A percentile compares a stretch with the other conserved stretches of the same genome.
These are phyloP conservation scores for Vigna reflexopilosa DNA, from an alignment of 306 rosid species.

Conservation along the genomic window DNA sequence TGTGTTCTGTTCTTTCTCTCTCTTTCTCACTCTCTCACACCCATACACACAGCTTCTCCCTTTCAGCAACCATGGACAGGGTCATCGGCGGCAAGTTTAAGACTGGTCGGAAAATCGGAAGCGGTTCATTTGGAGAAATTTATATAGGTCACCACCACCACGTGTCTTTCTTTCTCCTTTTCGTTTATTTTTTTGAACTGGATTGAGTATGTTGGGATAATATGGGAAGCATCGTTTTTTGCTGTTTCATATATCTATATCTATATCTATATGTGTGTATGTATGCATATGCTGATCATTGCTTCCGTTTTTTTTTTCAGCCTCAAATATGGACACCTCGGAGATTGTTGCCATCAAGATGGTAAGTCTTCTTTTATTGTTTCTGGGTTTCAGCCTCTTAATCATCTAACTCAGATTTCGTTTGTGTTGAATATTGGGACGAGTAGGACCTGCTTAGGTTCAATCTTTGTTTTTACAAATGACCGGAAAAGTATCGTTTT, in stretches of 20 bases:
- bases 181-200: not conserved
- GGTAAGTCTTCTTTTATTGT: slow-evolving; percentile 50
- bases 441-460: not conserved
- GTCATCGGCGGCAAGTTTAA: slow-evolving; percentile 67
- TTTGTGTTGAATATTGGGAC: not conserved
- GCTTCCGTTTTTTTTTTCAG: slow-evolving; percentile 53
- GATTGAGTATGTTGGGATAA: not conserved
- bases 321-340: slow-evolving; percentile 58
- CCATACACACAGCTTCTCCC: not conserved
- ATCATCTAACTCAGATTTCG: not conserved
- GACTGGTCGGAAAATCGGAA: slow-evolving; percentile 77
- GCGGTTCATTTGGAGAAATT: slow-evolving; percentile 82
- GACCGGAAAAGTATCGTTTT: not conserved
- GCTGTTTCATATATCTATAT: not conserved
- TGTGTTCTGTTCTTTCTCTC: not conserved
- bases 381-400: not conserved
- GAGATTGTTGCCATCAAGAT: slow-evolving; percentile 77
- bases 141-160: slow-evolving; percentile 50
- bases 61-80: slow-evolving; percentile 60
- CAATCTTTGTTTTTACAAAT: not conserved
- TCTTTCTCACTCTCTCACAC: not conserved
- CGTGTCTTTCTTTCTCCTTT: not conserved
- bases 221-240: not conserved
- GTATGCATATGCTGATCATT: slow-evolving; percentile 13
- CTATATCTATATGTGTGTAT: not conserved